Evolutionary conservation across 2,329 filamentous ascomycete genomes (phyloP), one percentile per base, ranked within the genome.

Genomic region (Colletotrichum sansevieriae): DNA sequence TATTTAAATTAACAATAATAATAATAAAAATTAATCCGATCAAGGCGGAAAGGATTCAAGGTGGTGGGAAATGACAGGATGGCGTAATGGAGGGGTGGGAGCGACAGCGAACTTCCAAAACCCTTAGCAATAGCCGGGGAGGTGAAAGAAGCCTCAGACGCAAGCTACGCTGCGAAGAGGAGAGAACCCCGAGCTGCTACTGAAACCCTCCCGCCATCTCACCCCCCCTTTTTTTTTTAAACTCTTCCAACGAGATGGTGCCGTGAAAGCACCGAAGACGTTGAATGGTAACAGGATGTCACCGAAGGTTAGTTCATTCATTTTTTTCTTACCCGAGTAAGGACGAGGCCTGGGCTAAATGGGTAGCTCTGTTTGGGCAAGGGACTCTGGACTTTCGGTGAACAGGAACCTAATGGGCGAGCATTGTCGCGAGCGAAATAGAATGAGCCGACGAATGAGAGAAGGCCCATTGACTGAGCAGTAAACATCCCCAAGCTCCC

Each of bases 221-320:
- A 41, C 15, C 37, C 18, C 20, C n/a, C 13, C 18, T 2, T 2
- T 18, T 18, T 18, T 18, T 18, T 18, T 18, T 18, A 18, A 18
- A 18, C 18, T 18, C n/a, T 41, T 3, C 10, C 37, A 20, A 61
- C 66, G 66, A 69, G 56, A 44, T 69, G 57, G 63, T 66, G 56
- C 66, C 66, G 56, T 62, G 66, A 46, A 70, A 66, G 66, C 51
- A 52, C 66, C 66, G 66, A 56, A 51, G 43, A 35, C 43, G 63
- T 22, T 33, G 29, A 18, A 37, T n/a, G 43, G 44, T 15, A 22
- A 44, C 57, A 25, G n/a, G 46, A 41, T 55, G 61, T 59, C 55
- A 47, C 12, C 25, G 12, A 60, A 51, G 15, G 46, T 41, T 59
- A 47, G 43, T 33, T 46, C 3, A 18, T 51, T 25, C 3, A 3